Base-by-base conservation (phyloP, 179 eudicot genomes). In the Beta lomatogona region DNA sequence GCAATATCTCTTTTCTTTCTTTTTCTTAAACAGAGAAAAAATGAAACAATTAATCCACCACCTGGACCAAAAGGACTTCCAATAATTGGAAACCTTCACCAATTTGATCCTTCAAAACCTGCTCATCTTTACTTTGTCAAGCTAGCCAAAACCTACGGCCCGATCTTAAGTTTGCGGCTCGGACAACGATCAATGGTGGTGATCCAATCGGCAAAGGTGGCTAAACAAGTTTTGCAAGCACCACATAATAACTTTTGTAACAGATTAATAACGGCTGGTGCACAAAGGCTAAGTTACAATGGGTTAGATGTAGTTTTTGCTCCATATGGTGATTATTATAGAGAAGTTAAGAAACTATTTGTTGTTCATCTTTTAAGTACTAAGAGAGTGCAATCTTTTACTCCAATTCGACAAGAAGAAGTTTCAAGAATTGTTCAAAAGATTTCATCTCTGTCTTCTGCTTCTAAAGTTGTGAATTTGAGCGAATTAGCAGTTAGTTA, bases 11-110 rank as follows among this genome's bases (percentile, higher is more conserved):
- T 66, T 10, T 4, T 31, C 0, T 61, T 58, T 50, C 45, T 66
- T 4, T 0, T 66, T 13, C 6, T 13, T 31, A 11, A 31, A 28
- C 46, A 25, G 3, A 66, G 70, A 46, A 70, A 70, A 36, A 19
- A 70, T 1, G 54, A 70, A 45, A 31, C 11, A 63, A 9, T 16
- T 28, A 68, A 71, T 80, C 79, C 12, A 21, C 88, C 88, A 2
- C 86, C 88, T 1, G 85, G 84, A 13, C 88, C 86, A 3, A 80
- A 72, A 80, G 82, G 80, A 28, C 82, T 83, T 22, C 86, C 86
- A 3, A 8, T 86, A 31, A 80, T 83, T 6, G 86, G 86, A 77
- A 86, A 86, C 71, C 41, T 86, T 3, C 88, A 83, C 79, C 84
- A 83, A 3, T 61, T 76, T 55, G 80, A 80, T 50, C 60, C 73